Evolutionary conservation across 2,329 filamentous ascomycete genomes (phyloP), one percentile per base, ranked within the genome.

Genomic region (Fusarium udum): DNA sequence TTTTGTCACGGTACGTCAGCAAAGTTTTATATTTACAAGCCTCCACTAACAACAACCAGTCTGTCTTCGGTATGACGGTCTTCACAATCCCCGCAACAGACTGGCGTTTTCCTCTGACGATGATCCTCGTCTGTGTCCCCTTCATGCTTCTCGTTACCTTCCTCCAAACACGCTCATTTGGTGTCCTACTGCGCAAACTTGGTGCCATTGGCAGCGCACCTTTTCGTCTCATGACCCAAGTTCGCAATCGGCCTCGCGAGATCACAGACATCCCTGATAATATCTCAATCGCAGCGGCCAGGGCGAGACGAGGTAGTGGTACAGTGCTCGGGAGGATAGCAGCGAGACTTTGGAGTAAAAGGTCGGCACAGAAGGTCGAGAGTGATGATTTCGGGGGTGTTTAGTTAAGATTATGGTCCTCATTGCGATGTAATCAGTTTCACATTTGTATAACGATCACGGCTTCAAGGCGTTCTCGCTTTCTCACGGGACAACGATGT

Each of bases 41-140:
- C 10, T 20, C 49, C 15, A 18, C 40, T 51, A 12, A 64, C 7
- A 52, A 24, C 4, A 20, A 13, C 6, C 56, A 85, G 72, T 87
- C 85, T 39, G 86, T 91, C 58, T 89, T 88, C 67, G 88, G 88
- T 34, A 87, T 87, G 75, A 86, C 85, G 4, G 81, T 84, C 32
- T 84, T 87, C 71, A 78, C 78, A 16, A 82, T 84, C 46, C 75
- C 82, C 4, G 79, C 82, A 13, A 72, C 80, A 4, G 84, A 87
- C 77, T 86, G 84, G 82, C 79, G 80, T 16, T 87, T 87, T 67
- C 78, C 83, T 24, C 77, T 85, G 20, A 92, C 88, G 78, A 95
- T 94, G 75, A 92, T 91, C 12, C 90, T 89, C 80, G 91, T 87
- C 48, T 87, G 85, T 77, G 81, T 87, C 4, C 86, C 85, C 28